phyloP scores from a whole-genome alignment of 2,329 filamentous ascomycete genomes.

The Exophiala xenobiotica region DNA sequence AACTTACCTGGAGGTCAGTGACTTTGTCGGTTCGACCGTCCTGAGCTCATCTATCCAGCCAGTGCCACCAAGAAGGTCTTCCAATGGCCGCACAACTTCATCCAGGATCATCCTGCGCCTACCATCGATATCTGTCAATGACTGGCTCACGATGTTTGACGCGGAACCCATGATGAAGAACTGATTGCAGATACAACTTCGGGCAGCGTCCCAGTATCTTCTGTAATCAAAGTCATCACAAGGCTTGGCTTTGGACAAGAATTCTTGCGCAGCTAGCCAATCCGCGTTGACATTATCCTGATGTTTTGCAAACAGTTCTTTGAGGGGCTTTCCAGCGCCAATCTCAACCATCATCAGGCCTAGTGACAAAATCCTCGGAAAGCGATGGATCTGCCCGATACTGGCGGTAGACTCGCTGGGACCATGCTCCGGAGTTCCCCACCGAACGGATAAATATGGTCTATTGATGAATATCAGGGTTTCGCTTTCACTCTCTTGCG shows the following conservation, averaged over 20 bases:
- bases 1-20: too few relatives aligned
- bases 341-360: slow-evolving; percentile 6
- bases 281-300: slow-evolving; percentile 3
- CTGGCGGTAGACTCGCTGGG: not conserved
- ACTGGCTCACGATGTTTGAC: not conserved
- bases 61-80: slow-evolving; percentile 1
- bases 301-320: not conserved
- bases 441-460: not conserved
- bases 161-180: not conserved
- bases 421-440: not conserved
- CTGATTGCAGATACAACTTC: slow-evolving; percentile 1
- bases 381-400: not conserved
- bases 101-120: slow-evolving; percentile 4
- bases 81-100: slow-evolving; percentile 2
- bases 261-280: not conserved
- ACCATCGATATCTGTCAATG: not conserved
- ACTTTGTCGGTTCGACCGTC: not conserved
- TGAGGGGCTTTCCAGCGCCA: not conserved
- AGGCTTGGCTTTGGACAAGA: not conserved
- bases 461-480: not conserved
- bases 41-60: slow-evolving; percentile 3
- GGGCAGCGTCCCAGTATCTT: slow-evolving; percentile 1
- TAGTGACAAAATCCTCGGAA: not conserved
- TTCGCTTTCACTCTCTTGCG: too few relatives aligned
- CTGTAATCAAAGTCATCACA: slow-evolving; percentile 6